Percentiles rank a stretch among this genome's conserved stretches.
These are phyloP conservation scores for Sarcodon sp. DNA, from an alignment of 768 basidiomycete genomes.

Conservation along the genomic window DNA sequence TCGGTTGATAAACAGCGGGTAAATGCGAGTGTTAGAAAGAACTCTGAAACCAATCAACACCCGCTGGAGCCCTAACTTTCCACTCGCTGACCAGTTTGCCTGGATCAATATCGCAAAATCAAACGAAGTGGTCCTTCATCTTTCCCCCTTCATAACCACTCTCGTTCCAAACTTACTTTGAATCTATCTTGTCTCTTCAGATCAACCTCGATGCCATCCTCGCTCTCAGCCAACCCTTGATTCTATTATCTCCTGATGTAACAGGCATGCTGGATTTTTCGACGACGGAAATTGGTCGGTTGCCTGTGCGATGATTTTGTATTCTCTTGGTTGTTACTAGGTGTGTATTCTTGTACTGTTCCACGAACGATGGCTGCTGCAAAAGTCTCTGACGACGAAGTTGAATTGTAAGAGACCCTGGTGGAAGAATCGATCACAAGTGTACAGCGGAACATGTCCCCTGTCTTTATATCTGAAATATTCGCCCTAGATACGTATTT, in stretches of 20 bases:
- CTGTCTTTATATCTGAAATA: constrained; percentile 31
- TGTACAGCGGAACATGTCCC: constrained; percentile 40
- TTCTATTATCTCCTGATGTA: constrained; percentile 19
- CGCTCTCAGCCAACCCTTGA: constrained; percentile 32
- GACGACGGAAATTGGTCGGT: constrained; percentile 29
- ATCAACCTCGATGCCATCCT: constrained; percentile 23
- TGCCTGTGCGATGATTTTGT: constrained; percentile 33
- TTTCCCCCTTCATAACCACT: constrained; percentile 31
- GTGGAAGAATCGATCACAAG: constrained; percentile 28
- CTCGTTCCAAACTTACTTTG: constrained; percentile 22
- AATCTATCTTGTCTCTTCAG: constrained; percentile 11
- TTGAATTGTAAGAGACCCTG: constrained; percentile 26
- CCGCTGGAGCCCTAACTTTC: constrained; percentile 34
- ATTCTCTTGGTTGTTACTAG: constrained; percentile 30
- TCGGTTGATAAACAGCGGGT: too few species aligned
- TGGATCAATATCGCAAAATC: constrained; percentile 30
- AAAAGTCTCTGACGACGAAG: constrained; percentile 21
- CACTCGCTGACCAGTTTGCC: constrained; percentile 24
- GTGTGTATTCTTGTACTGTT: constrained; percentile 29
- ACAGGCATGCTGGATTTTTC: constrained; percentile 31
- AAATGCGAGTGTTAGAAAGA: not conserved
- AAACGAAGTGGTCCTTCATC: constrained; percentile 46
- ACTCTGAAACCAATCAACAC: constrained; percentile 12
- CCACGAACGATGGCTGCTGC: constrained; percentile 29
- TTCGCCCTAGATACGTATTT: constrained; percentile 41